Conservation (phyloP, 179 eudicot species). For the Camellia oleifera region DNA sequence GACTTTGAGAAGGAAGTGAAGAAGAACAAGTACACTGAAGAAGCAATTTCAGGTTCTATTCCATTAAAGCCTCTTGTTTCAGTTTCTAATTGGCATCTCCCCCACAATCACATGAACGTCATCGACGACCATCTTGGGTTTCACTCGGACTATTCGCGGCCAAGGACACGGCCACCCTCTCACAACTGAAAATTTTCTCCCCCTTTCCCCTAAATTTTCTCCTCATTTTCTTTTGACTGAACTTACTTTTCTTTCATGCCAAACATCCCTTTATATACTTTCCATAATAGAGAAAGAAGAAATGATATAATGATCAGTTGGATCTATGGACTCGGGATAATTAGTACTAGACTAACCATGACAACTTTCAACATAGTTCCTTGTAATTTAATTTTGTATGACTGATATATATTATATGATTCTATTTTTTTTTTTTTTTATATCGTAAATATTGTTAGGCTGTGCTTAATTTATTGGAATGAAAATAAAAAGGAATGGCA, state of each 20-base stretch:
- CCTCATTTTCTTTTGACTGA: too few relatives aligned
- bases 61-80: conserved; percentile 13
- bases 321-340: not conserved
- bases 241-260: too few relatives aligned
- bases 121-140: not conserved
- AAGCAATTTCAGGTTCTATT: conserved; percentile 11
- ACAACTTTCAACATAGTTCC: not conserved
- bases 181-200: conserved; percentile 6
- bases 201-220: too few relatives aligned
- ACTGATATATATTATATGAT: too few relatives aligned
- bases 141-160: conserved; percentile 14
- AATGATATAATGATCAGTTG: not conserved
- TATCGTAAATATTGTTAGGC: too few relatives aligned
- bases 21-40: not conserved
- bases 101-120: not conserved
- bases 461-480: too few relatives aligned
- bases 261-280: not conserved
- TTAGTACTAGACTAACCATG: not conserved
- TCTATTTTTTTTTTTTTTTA: too few relatives aligned
- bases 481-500: too few relatives aligned
- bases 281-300: not conserved
- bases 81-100: conserved; percentile 8
- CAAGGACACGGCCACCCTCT: conserved; percentile 14
- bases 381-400: not conserved
- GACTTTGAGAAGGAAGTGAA: not conserved